Percentiles rank a stretch among this genome's conserved stretches.
These are phyloP conservation scores for Oleoguttula mirabilis DNA, from an alignment of 495 filamentous ascomycete species.

Conservation along the genomic window DNA sequence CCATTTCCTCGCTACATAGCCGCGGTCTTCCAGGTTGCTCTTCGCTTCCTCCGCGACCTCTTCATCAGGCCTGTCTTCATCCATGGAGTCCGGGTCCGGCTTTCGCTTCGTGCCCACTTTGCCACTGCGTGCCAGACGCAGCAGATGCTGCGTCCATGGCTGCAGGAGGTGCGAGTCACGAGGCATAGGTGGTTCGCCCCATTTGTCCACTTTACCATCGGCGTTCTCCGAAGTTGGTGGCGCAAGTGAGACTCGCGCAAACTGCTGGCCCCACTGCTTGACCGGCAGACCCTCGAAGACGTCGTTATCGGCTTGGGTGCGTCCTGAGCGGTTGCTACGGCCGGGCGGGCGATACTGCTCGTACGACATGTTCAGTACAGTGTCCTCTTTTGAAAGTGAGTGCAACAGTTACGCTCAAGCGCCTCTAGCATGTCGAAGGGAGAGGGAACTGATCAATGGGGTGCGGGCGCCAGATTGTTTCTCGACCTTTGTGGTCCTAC, in stretches of 20 bases:
- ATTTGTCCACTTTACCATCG: slow-evolving; percentile 22
- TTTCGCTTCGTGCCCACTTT: slow-evolving; percentile 33
- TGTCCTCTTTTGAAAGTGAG: too few species aligned
- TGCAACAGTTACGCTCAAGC: too few species aligned
- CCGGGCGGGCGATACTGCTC: slow-evolving; percentile 48
- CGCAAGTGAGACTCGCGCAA: slow-evolving; percentile 40
- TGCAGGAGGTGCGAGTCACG: slow-evolving; percentile 73
- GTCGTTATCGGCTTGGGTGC: slow-evolving; percentile 75
- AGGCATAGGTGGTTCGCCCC: slow-evolving; percentile 61
- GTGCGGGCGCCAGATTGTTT: too few species aligned
- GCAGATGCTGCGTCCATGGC: slow-evolving; percentile 60
- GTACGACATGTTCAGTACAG: not conserved
- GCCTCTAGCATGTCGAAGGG: too few species aligned
- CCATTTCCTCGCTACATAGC: slow-evolving; percentile 67
- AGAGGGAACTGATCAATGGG: too few species aligned
- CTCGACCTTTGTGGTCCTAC: too few species aligned
- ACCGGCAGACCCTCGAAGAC: slow-evolving; percentile 91
- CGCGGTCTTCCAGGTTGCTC: slow-evolving; percentile 41
- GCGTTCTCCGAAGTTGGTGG: slow-evolving; percentile 42
- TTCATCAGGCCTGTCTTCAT: slow-evolving; percentile 34
- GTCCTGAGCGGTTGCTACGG: slow-evolving; percentile 52
- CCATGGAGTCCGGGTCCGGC: slow-evolving; percentile 29
- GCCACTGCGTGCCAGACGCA: slow-evolving; percentile 59
- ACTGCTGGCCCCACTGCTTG: slow-evolving; percentile 63
- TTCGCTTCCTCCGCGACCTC: slow-evolving; percentile 34